phyloP scores from a whole-genome alignment of 108 stramenopile genomes.

The Skeletonema tropicum region DNA sequence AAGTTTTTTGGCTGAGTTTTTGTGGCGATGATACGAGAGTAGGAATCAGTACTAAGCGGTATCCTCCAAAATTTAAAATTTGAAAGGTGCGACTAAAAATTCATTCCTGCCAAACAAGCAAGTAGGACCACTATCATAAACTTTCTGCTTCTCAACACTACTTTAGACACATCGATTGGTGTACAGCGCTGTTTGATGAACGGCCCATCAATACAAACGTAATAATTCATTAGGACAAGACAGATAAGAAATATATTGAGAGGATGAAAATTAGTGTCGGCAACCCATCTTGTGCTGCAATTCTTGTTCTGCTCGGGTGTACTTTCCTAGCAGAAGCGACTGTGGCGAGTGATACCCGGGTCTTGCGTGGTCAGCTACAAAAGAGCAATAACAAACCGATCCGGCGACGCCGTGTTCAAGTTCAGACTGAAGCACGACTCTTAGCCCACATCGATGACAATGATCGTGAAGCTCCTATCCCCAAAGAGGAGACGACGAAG shows the following conservation, averaged over 20 bases:
- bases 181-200: too few species aligned
- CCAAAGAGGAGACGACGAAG: not conserved
- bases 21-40: too few species aligned
- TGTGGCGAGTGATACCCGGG: not conserved
- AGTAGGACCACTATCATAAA: not conserved
- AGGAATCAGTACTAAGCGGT: not conserved
- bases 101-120: not conserved
- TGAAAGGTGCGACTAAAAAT: not conserved
- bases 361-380: not conserved
- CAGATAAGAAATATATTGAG: not conserved
- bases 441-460: too few species aligned
- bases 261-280: not conserved
- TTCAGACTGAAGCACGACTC: not conserved
- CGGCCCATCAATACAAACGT: not conserved
- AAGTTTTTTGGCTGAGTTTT: too few species aligned
- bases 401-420: slow-evolving; percentile 4
- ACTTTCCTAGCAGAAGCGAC: not conserved
- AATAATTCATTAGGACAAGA: not conserved
- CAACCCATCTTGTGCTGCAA: not conserved
- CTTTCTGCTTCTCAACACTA: too few species aligned
- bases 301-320: not conserved
- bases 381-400: slow-evolving; percentile 1
- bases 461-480: too few species aligned
- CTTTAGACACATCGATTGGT: too few species aligned
- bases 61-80: not conserved